Conservation (phyloP, 495 filamentous ascomycete genomes). For the Neurospora discreta region DNA sequence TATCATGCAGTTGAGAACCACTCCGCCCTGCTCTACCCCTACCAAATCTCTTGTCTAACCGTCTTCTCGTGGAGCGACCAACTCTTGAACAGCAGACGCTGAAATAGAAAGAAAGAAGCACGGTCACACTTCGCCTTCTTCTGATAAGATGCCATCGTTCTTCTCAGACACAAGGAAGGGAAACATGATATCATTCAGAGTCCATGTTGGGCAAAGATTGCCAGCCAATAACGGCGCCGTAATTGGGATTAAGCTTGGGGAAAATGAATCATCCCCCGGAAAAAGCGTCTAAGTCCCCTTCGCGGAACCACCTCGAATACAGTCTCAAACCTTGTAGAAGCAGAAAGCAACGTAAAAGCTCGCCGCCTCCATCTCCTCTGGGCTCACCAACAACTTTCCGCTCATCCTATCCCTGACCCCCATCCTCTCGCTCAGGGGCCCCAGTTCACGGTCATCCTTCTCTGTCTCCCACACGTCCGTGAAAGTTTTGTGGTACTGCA, state of each 20-base stretch:
- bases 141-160: neutral
- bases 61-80: neutral
- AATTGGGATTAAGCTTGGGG: neutral
- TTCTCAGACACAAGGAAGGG: neutral
- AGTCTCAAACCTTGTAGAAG: constrained; percentile 73
- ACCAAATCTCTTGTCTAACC: neutral
- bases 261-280: neutral
- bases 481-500: constrained; percentile 85
- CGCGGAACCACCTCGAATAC: neutral
- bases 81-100: neutral
- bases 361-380: constrained; percentile 82
- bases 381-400: constrained; percentile 55
- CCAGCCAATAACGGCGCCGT: neutral
- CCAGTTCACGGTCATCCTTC: constrained; percentile 67
- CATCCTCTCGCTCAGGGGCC: constrained; percentile 85
- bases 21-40: neutral
- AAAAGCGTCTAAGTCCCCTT: neutral
- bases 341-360: constrained; percentile 88
- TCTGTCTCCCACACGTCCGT: constrained; percentile 83
- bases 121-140: neutral
- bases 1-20: neutral
- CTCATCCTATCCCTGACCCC: constrained; percentile 64
- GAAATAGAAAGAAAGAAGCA: neutral
- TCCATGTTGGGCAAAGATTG: neutral
- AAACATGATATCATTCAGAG: neutral